phyloP scores from a whole-genome alignment of 2,329 filamentous ascomycete genomes.

The Diaporthe sp. region DNA sequence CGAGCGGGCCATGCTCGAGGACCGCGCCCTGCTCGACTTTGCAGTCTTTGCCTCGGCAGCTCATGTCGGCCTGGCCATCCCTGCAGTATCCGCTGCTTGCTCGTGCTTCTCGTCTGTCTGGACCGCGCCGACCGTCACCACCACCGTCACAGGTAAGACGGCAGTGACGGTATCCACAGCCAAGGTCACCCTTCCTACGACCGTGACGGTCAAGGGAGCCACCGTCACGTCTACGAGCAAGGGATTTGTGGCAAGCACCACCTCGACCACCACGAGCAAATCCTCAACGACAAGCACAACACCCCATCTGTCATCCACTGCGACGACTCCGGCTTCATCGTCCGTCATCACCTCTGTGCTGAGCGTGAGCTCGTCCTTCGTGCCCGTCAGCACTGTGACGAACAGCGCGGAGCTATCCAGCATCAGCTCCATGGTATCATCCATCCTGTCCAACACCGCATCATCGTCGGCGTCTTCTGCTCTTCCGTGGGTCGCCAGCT shows the following conservation, averaged over 20 bases:
- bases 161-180: slow-evolving; percentile 25
- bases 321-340: slow-evolving; percentile 8
- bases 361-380: slow-evolving; percentile 31
- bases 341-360: slow-evolving; percentile 22
- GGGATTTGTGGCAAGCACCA: background rate
- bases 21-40: slow-evolving; percentile 26
- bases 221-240: slow-evolving; percentile 31
- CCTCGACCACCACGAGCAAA: background rate
- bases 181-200: slow-evolving; percentile 19
- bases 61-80: background rate
- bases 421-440: slow-evolving; percentile 17
- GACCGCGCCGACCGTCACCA: slow-evolving; percentile 15
- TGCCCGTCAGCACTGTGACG: slow-evolving; percentile 32
- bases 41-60: slow-evolving; percentile 12
- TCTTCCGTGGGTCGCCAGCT: background rate
- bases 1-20: slow-evolving; percentile 14
- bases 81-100: slow-evolving; percentile 14
- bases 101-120: slow-evolving; percentile 28
- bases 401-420: slow-evolving; percentile 30
- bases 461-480: background rate
- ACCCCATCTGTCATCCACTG: background rate
- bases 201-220: background rate
- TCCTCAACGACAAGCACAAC: background rate
- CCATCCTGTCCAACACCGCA: background rate
- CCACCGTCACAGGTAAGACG: background rate